Base-by-base conservation (phyloP, 2,329 filamentous ascomycete genomes). In the Fusarium ramigenum region DNA sequence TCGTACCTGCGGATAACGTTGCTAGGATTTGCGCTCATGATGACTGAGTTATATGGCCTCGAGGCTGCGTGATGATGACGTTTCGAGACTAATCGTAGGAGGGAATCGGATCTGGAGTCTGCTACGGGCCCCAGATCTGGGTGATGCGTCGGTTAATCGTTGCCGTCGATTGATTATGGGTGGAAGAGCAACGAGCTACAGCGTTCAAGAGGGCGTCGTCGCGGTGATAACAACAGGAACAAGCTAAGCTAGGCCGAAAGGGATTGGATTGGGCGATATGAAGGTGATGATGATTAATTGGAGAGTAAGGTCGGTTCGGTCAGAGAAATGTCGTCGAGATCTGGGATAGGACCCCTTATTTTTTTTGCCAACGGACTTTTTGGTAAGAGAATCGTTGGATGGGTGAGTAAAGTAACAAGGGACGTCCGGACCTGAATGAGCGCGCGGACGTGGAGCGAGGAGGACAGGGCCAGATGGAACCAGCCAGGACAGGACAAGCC, bases 1-100 rank as follows among this genome's bases (percentile, higher is more conserved):
- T 65, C 87, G 76, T 89, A 92, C 91, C 91, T 91, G 85, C 89
- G 87, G 84, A 91, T 91, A 69, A 90, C 89, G 80, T 90, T 89
- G 76, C 87, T 83, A 61, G 83, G 80, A 78, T 81, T 86, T 76
- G 81, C 78, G 75, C 82, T 83, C 86, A 87, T 87, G 72, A 75
- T 81, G 75, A 69, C 72, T 70, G 40, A 60, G 70, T 59, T 66
- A 46, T 73, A 66, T 66, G 62, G 47, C 40, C 43, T 63, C 46
- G 54, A 73, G 49, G 58, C 37, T 63, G 60, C 42, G 63, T 65
- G 57, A 54, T 30, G 61, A 57, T 61, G 52, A 40, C 28, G 64
- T 70, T 34, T 70, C 53, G 63, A 62, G 60, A 66, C 46, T 44
- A 43, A 66, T 70, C 47, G 61, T 60, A 49, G 44, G 23, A 61